Base-by-base conservation (phyloP, 805 yeast species). In the Lipomyces anomalus region DNA sequence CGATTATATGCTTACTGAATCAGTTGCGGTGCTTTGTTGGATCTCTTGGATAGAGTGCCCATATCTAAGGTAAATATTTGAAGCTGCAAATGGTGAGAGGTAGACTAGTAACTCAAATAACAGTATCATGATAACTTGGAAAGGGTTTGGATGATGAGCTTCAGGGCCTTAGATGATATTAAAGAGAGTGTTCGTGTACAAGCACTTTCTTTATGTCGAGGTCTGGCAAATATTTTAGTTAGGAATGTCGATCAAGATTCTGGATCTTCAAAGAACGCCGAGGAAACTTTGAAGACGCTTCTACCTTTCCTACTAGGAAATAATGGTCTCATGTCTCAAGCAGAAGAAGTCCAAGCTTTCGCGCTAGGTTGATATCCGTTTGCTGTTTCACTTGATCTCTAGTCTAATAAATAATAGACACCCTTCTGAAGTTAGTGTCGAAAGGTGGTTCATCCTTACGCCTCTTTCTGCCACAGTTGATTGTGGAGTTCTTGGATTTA, bases 101-200 rank as follows among this genome's bases (percentile, higher is more conserved):
- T 38, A 5, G 33, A 29, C 6, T 6, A 20, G 13, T n/a, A 21
- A 23, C 6, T 30, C 40, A 21, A n/a, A 6, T 4, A 21, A 3
- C 26, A 42, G 48, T 51, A 51, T 29, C 76, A 76, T 30, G 53
- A 59, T 7, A 59, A 67, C 6, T 58, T 83, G 48, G 82, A 84
- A 47, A 79, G 78, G 4, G 77, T 90, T 26, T 90, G 97, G 97
- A 70, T 74, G 4, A 80, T 85, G 84, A 80, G 89, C 40, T 89
- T 90, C 67, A 74, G 98, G 58, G 76, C 78, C 0, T 76, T 90
- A 75, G 98, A 90, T 66, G 97, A 90, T 67, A 86, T 90, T 48
- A 92, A 92, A 63, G 96, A 86, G 30, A 84, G 94, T 65, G 96
- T 92, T 2, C 72, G 97, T 41, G 76, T 75, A 46, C 95, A 86